Evolutionary conservation across 2,329 filamentous ascomycete genomes (phyloP), one percentile per base, ranked within the genome.

Genomic region (Epichloe elymi): DNA sequence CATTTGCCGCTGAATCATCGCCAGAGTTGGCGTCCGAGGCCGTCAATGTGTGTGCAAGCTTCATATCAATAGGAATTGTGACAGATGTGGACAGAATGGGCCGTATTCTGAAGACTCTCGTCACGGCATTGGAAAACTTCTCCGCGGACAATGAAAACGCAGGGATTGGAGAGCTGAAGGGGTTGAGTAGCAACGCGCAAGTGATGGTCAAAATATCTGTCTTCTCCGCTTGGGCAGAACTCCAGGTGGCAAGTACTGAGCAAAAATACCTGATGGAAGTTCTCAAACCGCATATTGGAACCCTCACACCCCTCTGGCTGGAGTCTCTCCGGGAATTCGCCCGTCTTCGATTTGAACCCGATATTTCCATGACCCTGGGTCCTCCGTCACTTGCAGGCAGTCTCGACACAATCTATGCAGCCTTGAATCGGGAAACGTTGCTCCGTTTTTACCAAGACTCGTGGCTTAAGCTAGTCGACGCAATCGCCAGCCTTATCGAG

Each of bases 71-170:
- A 0, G 93, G 93, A 14, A 97, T 98, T 51, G 93, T 98, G 8
- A 96, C 89, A 0, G 93, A 97, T 66, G 82, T 97, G 8, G 94
- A 98, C 58, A 82, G 93, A n/a, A 98, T 98, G 93, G 93, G 93
- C 20, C 85, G 93, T 51, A 98, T 98, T 49, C 76, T 98, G 51
- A 97, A 96, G 70, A 85, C 95, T 1, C 76, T 98, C 2, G 87
- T 96, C 5, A 84, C 85, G 42, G 90, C 90, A 0, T 75, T 98
- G 1, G 91, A 97, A 61, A 95, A 91, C 66, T 95, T 97, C 61
- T 88, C 88, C 2, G 82, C 78, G 44, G 87, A 94, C 55, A 75
- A 79, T 1, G 86, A 94, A 59, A 85, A 84, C 42, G 88, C 86
- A 0, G 82, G 88, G 20, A 97, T 98, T 62, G 93, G 93, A 15